phyloP scores from a whole-genome alignment of 129 eudicot species.

The Escallonia herrerae region DNA sequence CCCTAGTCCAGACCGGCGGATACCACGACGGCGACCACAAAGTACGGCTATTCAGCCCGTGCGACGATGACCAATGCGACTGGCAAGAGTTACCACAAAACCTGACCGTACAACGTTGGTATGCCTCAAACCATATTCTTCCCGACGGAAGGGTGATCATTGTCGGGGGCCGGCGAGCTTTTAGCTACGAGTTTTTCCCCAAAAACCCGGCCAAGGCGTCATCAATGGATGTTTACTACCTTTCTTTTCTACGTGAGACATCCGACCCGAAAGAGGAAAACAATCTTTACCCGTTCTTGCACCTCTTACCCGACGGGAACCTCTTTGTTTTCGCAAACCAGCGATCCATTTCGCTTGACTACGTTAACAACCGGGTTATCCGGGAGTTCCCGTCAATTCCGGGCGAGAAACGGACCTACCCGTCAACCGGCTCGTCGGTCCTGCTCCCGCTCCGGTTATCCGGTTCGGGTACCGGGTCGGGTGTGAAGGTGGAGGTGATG shows the following conservation, averaged over 20 bases:
- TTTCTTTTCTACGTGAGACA: slow-evolving; percentile 45
- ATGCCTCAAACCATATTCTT: slow-evolving; percentile 43
- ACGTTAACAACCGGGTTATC: slow-evolving; percentile 28
- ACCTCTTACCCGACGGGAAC: slow-evolving; percentile 66
- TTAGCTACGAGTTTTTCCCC: slow-evolving; percentile 75
- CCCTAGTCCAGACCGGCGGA: slow-evolving; percentile 67
- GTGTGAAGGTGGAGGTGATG: slow-evolving; percentile 58
- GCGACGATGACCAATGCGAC: slow-evolving; percentile 37
- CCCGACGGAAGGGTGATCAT: slow-evolving; percentile 79
- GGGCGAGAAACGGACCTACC: slow-evolving; percentile 54
- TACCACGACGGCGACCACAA: slow-evolving; percentile 51
- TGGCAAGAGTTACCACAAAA: slow-evolving; percentile 52
- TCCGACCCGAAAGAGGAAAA: slow-evolving; percentile 51
- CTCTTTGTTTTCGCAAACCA: slow-evolving; percentile 63
- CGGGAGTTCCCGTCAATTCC: slow-evolving; percentile 60
- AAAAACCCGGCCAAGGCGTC: slow-evolving; percentile 12
- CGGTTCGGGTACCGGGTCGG: not conserved
- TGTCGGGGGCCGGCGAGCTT: slow-evolving; percentile 69
- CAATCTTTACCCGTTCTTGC: slow-evolving; percentile 77
- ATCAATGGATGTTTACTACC: slow-evolving; percentile 9
- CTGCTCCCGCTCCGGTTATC: slow-evolving; percentile 42
- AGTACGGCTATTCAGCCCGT: slow-evolving; percentile 54
- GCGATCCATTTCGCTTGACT: slow-evolving; percentile 58
- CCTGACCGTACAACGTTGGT: slow-evolving; percentile 55
- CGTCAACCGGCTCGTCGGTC: slow-evolving; percentile 81